A percentile compares a stretch with the other conserved stretches of the same genome.
phyloP scores from a whole-genome alignment of 768 basidiomycete genomes.

The Naganishia kalamii region DNA sequence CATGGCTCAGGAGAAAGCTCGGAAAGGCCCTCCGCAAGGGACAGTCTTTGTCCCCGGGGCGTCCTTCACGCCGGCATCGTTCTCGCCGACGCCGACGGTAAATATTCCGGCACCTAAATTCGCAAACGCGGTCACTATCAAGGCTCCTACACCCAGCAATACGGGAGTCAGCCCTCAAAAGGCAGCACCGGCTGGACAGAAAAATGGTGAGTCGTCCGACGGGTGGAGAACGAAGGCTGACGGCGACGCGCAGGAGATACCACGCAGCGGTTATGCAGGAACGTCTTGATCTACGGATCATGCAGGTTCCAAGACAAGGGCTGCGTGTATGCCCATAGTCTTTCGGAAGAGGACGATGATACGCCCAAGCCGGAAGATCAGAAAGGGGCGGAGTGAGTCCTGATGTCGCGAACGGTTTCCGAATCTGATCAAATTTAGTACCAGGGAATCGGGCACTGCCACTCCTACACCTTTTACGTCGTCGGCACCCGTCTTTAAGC shows the following conservation, averaged over 20 bases:
- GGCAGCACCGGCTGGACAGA: background rate
- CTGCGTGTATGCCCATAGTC: background rate
- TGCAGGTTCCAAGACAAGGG: slow-evolving; percentile 44
- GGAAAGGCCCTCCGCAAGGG: background rate
- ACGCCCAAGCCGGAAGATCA: slow-evolving; percentile 1
- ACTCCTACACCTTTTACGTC: slow-evolving; percentile 1
- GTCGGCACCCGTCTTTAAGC: slow-evolving; percentile 17
- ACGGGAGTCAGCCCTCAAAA: background rate
- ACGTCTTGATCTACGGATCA: slow-evolving; percentile 80
- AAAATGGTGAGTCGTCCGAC: background rate
- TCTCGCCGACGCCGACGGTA: background rate
- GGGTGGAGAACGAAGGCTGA: background rate
- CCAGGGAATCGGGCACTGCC: background rate
- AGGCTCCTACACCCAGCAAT: slow-evolving; percentile 4
- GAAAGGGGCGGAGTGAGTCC: background rate
- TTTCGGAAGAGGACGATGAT: slow-evolving; percentile 20
- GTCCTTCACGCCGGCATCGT: background rate
- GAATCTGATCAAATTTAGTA: background rate
- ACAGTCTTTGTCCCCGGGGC: slow-evolving; percentile 3
- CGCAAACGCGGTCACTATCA: background rate
- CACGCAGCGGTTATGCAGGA: slow-evolving; percentile 71
- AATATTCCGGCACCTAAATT: too few relatives aligned
- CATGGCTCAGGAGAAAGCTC: background rate
- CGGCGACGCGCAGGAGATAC: slow-evolving; percentile 22
- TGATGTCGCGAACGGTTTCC: background rate